A percentile compares a stretch with the other conserved stretches of the same genome.
Evolutionary conservation across 177 flowering plant species (phyloP).

Genomic region (Vitis hybrid): DNA sequence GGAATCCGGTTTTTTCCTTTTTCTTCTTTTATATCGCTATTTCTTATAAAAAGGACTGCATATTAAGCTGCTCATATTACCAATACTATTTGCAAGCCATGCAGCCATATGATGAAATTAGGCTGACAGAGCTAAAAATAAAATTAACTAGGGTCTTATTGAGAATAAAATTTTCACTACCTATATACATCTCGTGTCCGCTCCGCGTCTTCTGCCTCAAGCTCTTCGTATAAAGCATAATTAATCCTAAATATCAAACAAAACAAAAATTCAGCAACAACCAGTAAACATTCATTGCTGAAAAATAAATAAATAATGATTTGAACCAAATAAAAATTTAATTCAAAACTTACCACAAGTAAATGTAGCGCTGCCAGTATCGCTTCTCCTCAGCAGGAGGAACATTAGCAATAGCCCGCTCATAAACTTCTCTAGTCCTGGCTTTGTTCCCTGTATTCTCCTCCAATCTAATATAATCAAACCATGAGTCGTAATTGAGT

Average conservation of each 20-base stretch:
- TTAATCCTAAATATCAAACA: constrained; percentile 59
- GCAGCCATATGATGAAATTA: no score
- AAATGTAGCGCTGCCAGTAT: constrained; percentile 94
- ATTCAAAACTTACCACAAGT: constrained; percentile 61
- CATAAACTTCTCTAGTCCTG: constrained; percentile 81
- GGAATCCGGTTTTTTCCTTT: no score
- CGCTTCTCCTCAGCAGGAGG: constrained; percentile 98
- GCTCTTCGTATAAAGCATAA: constrained; percentile 91
- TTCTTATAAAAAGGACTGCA: no score
- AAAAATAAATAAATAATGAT: neutral
- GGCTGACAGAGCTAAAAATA: no score
- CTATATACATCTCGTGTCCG: constrained; percentile 81
- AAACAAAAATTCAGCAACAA: constrained; percentile 5
- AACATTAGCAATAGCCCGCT: constrained; percentile 90
- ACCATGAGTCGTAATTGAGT: constrained; percentile 85
- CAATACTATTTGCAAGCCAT: no score
- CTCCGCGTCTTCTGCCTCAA: constrained; percentile 78
- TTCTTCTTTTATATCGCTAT: no score
- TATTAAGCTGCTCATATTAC: no score
- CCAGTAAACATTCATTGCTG: neutral
- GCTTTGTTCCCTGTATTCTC: constrained; percentile 73
- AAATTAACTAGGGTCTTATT: neutral
- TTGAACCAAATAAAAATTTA: neutral
- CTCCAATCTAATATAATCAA: constrained; percentile 87
- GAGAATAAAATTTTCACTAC: constrained; percentile 26